Evolutionary conservation across 192 early-diverging fungal species (phyloP).

Genomic region (Backusella tarrabulga): DNA sequence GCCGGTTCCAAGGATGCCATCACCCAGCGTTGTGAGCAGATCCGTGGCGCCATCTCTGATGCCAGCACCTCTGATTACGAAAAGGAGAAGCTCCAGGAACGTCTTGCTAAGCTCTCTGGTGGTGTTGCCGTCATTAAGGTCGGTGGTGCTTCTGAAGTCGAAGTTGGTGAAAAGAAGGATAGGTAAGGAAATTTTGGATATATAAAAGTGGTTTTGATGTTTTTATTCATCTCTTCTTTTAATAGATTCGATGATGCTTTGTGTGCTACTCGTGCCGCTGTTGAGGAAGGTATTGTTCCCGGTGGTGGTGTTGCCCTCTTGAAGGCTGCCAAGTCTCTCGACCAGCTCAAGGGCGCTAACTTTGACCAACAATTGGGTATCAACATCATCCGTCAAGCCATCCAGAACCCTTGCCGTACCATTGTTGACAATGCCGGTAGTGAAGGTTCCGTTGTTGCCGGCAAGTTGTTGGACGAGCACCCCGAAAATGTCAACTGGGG

Average conservation of each 20-base stretch:
- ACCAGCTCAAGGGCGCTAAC: constrained; percentile 83
- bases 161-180: constrained; percentile 99
- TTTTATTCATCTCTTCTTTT: background rate
- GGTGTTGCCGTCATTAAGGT: constrained; percentile 99
- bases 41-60: constrained; percentile 86
- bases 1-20: constrained; percentile 88
- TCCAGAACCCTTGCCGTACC: constrained; percentile 88
- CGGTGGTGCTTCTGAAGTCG: constrained; percentile 96
- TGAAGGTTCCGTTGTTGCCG: constrained; percentile 95
- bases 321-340: constrained; percentile 87
- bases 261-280: constrained; percentile 98
- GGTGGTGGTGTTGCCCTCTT: constrained; percentile 97
- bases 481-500: constrained; percentile 85
- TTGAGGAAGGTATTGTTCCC: constrained; percentile 99
- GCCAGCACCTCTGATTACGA: constrained; percentile 92
- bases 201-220: background rate
- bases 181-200: constrained; percentile 1
- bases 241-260: constrained; percentile 94
- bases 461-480: constrained; percentile 86
- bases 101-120: constrained; percentile 96
- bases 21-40: constrained; percentile 94
- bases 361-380: constrained; percentile 99
- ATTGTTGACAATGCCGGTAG: constrained; percentile 98
- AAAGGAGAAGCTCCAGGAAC: constrained; percentile 99
- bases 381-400: constrained; percentile 93